These are phyloP conservation scores for Pseudogymnoascus sp. DNA, from an alignment of 2,329 filamentous ascomycete species.

Conservation along the genomic window DNA sequence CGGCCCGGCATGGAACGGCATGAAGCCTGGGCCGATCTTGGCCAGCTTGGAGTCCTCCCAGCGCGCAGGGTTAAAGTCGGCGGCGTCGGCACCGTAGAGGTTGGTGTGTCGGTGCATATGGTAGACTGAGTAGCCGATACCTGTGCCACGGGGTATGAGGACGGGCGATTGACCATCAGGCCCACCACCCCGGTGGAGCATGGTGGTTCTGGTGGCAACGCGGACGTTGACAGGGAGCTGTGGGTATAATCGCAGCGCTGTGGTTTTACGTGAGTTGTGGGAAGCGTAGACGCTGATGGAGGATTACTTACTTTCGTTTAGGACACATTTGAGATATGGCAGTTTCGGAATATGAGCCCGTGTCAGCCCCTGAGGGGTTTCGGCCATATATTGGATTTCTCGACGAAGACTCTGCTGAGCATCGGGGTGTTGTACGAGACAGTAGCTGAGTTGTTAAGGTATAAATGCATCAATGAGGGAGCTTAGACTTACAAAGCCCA, in stretches of 20 bases:
- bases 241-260: constrained; percentile 20
- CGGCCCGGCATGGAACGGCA: constrained; percentile 24
- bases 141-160: constrained; percentile 15
- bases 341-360: background rate
- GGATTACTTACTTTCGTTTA: constrained; percentile 12
- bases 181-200: constrained; percentile 22
- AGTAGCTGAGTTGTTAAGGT: background rate
- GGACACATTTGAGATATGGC: constrained; percentile 4
- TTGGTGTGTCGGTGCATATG: constrained; percentile 20
- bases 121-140: constrained; percentile 17
- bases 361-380: background rate
- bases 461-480: background rate
- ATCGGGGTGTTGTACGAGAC: constrained; percentile 12
- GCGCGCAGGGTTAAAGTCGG: constrained; percentile 21
- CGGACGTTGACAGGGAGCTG: constrained; percentile 19
- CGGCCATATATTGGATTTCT: background rate
- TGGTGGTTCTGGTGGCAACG: constrained; percentile 14
- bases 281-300: background rate
- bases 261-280: background rate
- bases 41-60: constrained; percentile 16
- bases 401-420: constrained; percentile 9
- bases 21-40: constrained; percentile 17
- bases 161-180: constrained; percentile 18
- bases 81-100: constrained; percentile 22
- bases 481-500: background rate